These are phyloP conservation scores for Pelagomonas calceolata DNA, from an alignment of 108 stramenopile species.

Conservation along the genomic window DNA sequence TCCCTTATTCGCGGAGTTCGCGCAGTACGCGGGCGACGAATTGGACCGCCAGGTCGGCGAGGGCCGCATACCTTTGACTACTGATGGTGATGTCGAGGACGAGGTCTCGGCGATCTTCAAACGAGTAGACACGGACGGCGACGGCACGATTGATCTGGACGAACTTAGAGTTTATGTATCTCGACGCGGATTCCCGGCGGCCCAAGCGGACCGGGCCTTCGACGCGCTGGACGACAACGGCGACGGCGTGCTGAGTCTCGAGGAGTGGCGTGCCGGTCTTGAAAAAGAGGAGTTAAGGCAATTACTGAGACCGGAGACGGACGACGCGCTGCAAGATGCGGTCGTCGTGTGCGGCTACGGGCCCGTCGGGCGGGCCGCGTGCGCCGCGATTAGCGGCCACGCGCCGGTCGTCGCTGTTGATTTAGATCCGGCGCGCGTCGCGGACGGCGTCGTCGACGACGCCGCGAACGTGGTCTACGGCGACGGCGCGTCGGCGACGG, in stretches of 20 bases:
- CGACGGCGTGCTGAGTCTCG: constrained; percentile 45
- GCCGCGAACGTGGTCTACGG: constrained; percentile 51
- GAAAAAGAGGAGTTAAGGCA: constrained; percentile 37
- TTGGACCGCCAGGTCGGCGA: constrained; percentile 18
- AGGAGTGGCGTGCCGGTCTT: constrained; percentile 35
- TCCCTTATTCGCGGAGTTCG: constrained; percentile 50
- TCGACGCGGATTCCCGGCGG: neutral
- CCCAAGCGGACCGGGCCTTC: constrained; percentile 44
- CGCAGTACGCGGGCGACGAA: constrained; percentile 24
- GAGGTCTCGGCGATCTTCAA: constrained; percentile 33
- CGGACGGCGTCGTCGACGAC: constrained; percentile 38
- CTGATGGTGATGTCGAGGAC: constrained; percentile 29
- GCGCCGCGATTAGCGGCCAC: constrained; percentile 13
- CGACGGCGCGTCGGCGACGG: constrained; percentile 40
- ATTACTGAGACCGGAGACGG: constrained; percentile 19
- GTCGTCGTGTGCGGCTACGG: constrained; percentile 54
- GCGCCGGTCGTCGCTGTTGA: constrained; percentile 48
- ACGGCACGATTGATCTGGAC: constrained; percentile 21
- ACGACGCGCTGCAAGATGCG: constrained; percentile 39
- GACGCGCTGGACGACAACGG: constrained; percentile 52
- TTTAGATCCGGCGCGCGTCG: constrained; percentile 40
- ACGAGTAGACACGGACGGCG: constrained; percentile 37
- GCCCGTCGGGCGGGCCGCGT: constrained; percentile 37
- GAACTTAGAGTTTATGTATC: constrained; percentile 28
- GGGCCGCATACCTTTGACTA: constrained; percentile 42